Base-by-base conservation (phyloP, 352 stramenopile species). In the Globisporangium splendens region DNA sequence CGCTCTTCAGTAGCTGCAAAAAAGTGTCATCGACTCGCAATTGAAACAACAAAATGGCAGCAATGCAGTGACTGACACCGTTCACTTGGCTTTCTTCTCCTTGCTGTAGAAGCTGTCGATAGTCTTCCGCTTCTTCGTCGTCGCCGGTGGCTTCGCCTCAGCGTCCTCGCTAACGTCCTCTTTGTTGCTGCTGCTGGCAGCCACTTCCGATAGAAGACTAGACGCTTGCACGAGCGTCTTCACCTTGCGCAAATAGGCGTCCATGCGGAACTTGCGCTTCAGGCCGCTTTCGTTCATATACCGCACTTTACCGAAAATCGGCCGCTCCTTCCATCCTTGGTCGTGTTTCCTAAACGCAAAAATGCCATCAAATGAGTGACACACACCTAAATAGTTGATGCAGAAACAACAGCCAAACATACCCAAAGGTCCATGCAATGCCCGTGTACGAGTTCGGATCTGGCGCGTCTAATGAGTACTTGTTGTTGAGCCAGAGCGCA, bases 201-300 rank as follows among this genome's bases (percentile, higher is more conserved):
- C 33, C 21, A 38, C n/a, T 2, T 35, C 38, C 0, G 22, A 18
- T 24, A 12, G 22, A 8, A 56, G 24, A 1, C 28, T 43, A 20
- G 54, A 51, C n/a, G 17, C 46, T 24, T 56, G 61, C 22, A 57
- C 66, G 11, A 76, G 63, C 51, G 59, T 63, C 18, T 73, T 61
- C 24, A 83, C 75, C 60, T 89, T 89, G 21, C 63, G 54, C 35
- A 95, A 65, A 62, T 95, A 95, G 12, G 70, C 81, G 17, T 88
- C 83, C 66, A 99, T 97, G 66, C 97, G 88, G 69, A 99, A 99
- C 75, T 99, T 99, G 43, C 96, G 88, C 70, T 98, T 98, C 65
- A 98, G 98, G 42, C 97, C 97, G 22, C 86, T 78, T 71, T 99
- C 98, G 72, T 99, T 99, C 97, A 99, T 99, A 72, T 94, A 99